A percentile compares a stretch with the other conserved stretches of the same genome.
phyloP scores from a whole-genome alignment of 352 stramenopile genomes.

The Pythium pectinolyticum region DNA sequence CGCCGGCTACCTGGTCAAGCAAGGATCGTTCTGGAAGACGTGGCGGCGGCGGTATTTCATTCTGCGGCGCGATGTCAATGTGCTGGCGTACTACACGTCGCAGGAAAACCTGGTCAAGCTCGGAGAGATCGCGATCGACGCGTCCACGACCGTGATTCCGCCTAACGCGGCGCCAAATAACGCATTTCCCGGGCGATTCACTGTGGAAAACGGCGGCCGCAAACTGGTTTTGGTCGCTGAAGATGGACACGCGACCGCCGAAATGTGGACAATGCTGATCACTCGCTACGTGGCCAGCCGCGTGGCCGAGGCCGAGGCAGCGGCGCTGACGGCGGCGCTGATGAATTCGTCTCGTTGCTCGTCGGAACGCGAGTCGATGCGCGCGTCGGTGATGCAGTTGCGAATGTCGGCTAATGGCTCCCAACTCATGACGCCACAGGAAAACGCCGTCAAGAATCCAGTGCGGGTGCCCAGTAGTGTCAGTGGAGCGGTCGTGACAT shows the following conservation, averaged over 20 bases:
- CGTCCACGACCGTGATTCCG: constrained; percentile 50
- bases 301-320: constrained; percentile 15
- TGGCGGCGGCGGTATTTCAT: constrained; percentile 86
- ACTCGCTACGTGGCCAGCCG: constrained; percentile 47
- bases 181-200: constrained; percentile 61
- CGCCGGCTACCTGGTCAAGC: constrained; percentile 78
- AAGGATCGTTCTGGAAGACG: constrained; percentile 88
- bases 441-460: neutral
- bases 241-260: constrained; percentile 46
- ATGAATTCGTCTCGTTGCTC: constrained; percentile 9
- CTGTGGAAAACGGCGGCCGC: constrained; percentile 60
- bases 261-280: constrained; percentile 70
- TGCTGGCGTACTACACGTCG: constrained; percentile 84
- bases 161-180: constrained; percentile 40
- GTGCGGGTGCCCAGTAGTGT: neutral
- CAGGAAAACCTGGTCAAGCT: constrained; percentile 76
- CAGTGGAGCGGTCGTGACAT: neutral
- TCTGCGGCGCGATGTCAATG: constrained; percentile 63
- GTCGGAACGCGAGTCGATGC: constrained; percentile 22
- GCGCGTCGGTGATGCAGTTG: constrained; percentile 25
- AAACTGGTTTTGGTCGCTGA: constrained; percentile 77
- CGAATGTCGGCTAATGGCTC: constrained; percentile 23
- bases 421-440: constrained; percentile 5
- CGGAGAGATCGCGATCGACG: constrained; percentile 74
- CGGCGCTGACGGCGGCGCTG: constrained; percentile 1